phyloP scores from a whole-genome alignment of 805 yeast species.

The Saccharomyces mikatae region DNA sequence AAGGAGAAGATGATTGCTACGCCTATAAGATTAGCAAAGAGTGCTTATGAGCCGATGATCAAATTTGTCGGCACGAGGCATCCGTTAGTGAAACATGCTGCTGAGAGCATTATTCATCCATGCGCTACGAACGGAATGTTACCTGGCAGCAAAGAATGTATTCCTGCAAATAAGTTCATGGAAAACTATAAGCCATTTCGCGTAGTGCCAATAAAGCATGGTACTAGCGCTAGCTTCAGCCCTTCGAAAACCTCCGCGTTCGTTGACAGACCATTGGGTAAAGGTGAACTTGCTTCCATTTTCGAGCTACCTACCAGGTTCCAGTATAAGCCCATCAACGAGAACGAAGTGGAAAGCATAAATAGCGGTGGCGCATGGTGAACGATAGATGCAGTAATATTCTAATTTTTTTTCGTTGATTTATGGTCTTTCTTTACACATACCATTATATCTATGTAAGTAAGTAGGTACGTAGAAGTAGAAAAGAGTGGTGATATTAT shows the following conservation, averaged over 20 bases:
- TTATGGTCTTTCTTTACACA: not conserved
- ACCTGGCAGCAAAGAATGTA: constrained; percentile 25
- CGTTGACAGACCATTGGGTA: constrained; percentile 33
- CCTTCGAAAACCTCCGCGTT: constrained; percentile 6
- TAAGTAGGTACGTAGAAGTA: not conserved
- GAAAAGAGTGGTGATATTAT: not conserved
- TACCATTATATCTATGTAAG: not conserved
- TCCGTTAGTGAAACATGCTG: constrained; percentile 35
- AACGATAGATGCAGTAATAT: constrained; percentile 14
- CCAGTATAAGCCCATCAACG: constrained; percentile 56
- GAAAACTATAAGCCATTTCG: constrained; percentile 35
- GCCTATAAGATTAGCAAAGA: constrained; percentile 14
- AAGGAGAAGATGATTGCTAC: constrained; percentile 28
- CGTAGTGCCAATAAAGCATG: constrained; percentile 33
- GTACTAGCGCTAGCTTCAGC: constrained; percentile 32
- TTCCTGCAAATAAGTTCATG: constrained; percentile 15
- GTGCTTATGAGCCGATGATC: constrained; percentile 56
- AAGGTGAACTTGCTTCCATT: constrained; percentile 42
- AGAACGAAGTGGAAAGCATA: constrained; percentile 65
- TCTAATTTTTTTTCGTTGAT: not conserved
- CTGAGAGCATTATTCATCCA: constrained; percentile 18
- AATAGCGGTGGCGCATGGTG: constrained; percentile 70
- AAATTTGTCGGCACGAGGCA: constrained; percentile 83
- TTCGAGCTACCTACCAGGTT: constrained; percentile 65
- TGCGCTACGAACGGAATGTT: constrained; percentile 22